Evolutionary conservation across 225 moss, liverwort and hornwort genomes (phyloP).

Genomic region (Ulota crispa): DNA sequence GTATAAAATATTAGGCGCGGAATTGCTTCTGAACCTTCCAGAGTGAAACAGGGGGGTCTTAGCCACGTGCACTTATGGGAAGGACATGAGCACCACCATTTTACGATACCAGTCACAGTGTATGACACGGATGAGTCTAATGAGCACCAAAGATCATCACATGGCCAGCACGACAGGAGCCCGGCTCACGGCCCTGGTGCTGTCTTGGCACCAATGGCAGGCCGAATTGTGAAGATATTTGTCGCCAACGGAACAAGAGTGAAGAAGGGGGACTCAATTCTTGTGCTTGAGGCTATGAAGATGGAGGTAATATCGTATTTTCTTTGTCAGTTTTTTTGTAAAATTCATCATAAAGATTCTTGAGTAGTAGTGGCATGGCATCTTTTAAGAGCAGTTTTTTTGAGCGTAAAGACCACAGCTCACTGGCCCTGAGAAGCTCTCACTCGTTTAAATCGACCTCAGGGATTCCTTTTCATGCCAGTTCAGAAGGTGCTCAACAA

Average conservation of each 20-base stretch:
- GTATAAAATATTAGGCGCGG: background rate
- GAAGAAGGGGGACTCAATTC: slow-evolving; percentile 71
- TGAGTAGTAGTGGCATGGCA: background rate
- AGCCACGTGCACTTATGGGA: slow-evolving; percentile 79
- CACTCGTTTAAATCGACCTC: background rate
- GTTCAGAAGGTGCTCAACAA: background rate
- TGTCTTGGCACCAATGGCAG: slow-evolving; percentile 86
- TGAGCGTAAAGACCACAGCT: background rate
- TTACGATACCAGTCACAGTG: slow-evolving; percentile 51
- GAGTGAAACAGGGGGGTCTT: slow-evolving; percentile 52
- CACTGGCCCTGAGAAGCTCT: background rate
- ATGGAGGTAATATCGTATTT: slow-evolving; percentile 78
- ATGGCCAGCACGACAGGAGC: slow-evolving; percentile 37
- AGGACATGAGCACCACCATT: slow-evolving; percentile 76
- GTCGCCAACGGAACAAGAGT: slow-evolving; percentile 63
- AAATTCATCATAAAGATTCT: background rate
- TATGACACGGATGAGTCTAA: slow-evolving; percentile 49
- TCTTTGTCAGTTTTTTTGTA: background rate
- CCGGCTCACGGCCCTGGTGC: slow-evolving; percentile 53
- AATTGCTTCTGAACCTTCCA: slow-evolving; percentile 21
- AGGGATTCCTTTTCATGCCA: background rate
- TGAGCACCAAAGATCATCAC: slow-evolving; percentile 46
- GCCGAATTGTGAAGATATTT: slow-evolving; percentile 86
- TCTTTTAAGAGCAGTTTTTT: background rate
- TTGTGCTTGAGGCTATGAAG: slow-evolving; percentile 98